A percentile compares a stretch with the other conserved stretches of the same genome.
phyloP scores from a whole-genome alignment of 2,329 filamentous ascomycete species.

The Emydomyces testavorans region DNA sequence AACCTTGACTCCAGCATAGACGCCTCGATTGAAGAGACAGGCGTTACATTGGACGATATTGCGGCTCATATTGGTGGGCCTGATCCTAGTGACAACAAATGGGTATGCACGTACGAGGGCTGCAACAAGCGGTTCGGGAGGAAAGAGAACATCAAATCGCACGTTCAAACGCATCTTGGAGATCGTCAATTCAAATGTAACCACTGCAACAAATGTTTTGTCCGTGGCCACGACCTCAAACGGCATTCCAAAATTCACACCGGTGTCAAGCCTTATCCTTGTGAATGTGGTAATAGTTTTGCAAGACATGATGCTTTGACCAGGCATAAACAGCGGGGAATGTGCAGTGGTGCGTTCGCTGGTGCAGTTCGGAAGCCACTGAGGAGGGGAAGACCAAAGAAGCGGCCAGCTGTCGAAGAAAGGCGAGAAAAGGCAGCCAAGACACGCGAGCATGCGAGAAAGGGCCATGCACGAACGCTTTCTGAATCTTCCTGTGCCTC shows the following conservation, averaged over 20 bases:
- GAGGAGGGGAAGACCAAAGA: constrained; percentile 56
- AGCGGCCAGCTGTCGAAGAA: constrained; percentile 49
- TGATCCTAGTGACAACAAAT: constrained; percentile 62
- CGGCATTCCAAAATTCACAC: constrained; percentile 96
- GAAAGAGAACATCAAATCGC: constrained; percentile 97
- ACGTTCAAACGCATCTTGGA: constrained; percentile 94
- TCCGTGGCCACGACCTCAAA: constrained; percentile 93
- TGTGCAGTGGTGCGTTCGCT: constrained; percentile 92
- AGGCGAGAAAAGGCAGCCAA: constrained; percentile 46
- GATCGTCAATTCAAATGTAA: constrained; percentile 93
- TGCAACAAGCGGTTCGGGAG: constrained; percentile 89
- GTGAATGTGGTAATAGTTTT: constrained; percentile 87
- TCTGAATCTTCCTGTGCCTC: constrained; percentile 30
- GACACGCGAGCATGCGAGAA: constrained; percentile 38
- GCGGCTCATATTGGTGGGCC: constrained; percentile 61
- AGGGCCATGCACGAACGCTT: constrained; percentile 26
- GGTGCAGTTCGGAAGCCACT: constrained; percentile 57
- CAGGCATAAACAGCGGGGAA: constrained; percentile 83
- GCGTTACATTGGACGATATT: constrained; percentile 77
- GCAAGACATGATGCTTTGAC: constrained; percentile 91
- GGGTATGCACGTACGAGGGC: constrained; percentile 61
- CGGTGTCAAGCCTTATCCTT: constrained; percentile 88
- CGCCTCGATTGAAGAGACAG: constrained; percentile 61
- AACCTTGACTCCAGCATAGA: constrained; percentile 46
- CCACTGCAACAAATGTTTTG: constrained; percentile 88